These are phyloP conservation scores for Mortierella sp. DNA, from an alignment of 371 early-diverging fungal species.

Conservation along the genomic window DNA sequence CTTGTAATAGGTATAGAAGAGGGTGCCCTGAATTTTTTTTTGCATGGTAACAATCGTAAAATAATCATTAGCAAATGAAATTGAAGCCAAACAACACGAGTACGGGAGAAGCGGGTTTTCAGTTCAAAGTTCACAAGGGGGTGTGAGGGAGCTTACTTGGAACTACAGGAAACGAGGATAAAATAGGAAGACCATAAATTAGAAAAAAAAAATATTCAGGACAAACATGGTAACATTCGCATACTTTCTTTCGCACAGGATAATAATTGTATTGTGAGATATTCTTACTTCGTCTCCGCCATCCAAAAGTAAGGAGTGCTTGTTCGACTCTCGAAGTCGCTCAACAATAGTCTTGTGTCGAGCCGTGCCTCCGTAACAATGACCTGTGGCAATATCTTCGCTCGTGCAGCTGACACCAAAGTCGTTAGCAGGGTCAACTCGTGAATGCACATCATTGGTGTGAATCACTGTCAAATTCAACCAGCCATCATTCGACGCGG, in stretches of 20 bases:
- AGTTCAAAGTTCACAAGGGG: not conserved
- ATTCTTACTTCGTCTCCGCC: constrained; percentile 77
- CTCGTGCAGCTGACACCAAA: constrained; percentile 65
- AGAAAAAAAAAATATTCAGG: not conserved
- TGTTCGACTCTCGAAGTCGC: constrained; percentile 57
- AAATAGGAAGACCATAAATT: not conserved
- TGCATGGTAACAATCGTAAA: not conserved
- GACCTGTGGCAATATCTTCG: constrained; percentile 53
- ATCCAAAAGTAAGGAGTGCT: constrained; percentile 69
- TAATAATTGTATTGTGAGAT: not conserved
- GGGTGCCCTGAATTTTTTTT: constrained; percentile 59
- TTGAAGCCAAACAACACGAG: not conserved
- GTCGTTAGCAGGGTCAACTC: constrained; percentile 66
- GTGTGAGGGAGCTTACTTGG: constrained; percentile 3
- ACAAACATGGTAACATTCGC: not conserved
- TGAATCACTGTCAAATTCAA: constrained; percentile 64
- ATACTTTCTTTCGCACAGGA: not conserved
- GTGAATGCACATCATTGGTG: constrained; percentile 79
- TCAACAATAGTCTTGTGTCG: constrained; percentile 69
- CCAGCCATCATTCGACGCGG: constrained; percentile 27
- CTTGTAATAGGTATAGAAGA: constrained; percentile 69
- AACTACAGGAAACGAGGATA: constrained; percentile 2
- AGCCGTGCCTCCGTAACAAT: constrained; percentile 73
- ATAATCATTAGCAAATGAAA: constrained; percentile 12
- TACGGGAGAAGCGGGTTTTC: not conserved